Evolutionary conservation across 768 basidiomycete genomes (phyloP), one percentile per base, ranked within the genome.

Genomic region (Termitomyces sp.): DNA sequence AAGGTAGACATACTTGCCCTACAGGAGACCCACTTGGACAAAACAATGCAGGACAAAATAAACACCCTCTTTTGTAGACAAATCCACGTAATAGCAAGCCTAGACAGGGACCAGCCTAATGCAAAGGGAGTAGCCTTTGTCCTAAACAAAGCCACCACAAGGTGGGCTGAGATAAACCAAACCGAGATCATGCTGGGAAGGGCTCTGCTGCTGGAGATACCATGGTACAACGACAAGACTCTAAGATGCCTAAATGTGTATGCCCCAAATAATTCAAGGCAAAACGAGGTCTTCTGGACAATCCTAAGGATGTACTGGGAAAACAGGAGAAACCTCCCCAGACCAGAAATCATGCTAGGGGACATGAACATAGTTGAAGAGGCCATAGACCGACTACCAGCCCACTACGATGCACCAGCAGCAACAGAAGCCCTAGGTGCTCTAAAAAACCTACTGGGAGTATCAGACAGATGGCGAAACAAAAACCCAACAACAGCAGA

Each of bases 321-420:
- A 2, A 20, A 1, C 0, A 5, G n/a, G 4, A n/a, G 2, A 6
- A 18, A 4, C 8, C 6, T 22, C 6, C 14, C 16, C 32, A 59
- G 45, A 32, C 74, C 69, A 3, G 69, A 79, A 24, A 16, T 77
- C 0, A 56, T 81, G 39, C 43, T n/a, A n/a, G n/a, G n/a, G n/a
- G n/a, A n/a, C n/a, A n/a, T n/a, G n/a, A n/a, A n/a, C n/a, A n/a
- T n/a, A n/a, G n/a, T n/a, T n/a, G n/a, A n/a, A n/a, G n/a, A n/a
- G n/a, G n/a, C n/a, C n/a, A n/a, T n/a, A n/a, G n/a, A n/a, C n/a
- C n/a, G n/a, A n/a, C n/a, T n/a, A n/a, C n/a, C n/a, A n/a, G n/a
- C n/a, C n/a, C n/a, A 73, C 0, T 76, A 79, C 0, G n/a, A n/a
- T n/a, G n/a, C n/a, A n/a, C n/a, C n/a, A n/a, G n/a, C n/a, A n/a